Conservation (phyloP, 257 asterid species). For the Solanum rostratum region DNA sequence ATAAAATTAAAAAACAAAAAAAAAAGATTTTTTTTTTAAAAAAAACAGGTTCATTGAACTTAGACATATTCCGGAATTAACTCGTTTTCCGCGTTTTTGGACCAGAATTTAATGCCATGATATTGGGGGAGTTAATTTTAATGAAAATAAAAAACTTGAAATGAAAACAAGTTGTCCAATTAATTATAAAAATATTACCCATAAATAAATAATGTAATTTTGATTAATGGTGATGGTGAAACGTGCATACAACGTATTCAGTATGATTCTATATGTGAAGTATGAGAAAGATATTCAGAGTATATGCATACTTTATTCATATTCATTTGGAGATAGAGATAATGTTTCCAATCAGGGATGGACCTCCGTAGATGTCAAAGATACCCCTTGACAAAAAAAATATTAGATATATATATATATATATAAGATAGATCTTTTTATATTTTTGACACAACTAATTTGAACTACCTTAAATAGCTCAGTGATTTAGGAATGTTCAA, state of each 20-base stretch:
- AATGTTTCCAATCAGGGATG: background rate
- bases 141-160: background rate
- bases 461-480: too few species aligned
- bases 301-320: background rate
- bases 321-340: background rate
- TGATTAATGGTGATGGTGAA: background rate
- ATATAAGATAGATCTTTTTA: too few species aligned
- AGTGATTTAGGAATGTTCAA: too few species aligned
- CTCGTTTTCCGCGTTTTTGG: background rate
- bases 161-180: background rate
- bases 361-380: too few species aligned
- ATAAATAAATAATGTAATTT: background rate
- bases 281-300: fast-evolving
- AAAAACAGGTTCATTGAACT: background rate
- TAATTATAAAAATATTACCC: background rate
- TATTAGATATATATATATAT: too few species aligned
- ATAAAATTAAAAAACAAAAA: background rate
- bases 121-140: background rate
- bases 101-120: background rate
- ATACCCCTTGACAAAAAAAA: too few species aligned
- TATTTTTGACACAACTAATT: too few species aligned
- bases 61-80: background rate
- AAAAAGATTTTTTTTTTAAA: background rate
- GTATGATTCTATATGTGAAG: too few species aligned
- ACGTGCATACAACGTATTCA: background rate